Evolutionary conservation across 371 early-diverging fungal genomes (phyloP).

Genomic region (Mortierella sp.): DNA sequence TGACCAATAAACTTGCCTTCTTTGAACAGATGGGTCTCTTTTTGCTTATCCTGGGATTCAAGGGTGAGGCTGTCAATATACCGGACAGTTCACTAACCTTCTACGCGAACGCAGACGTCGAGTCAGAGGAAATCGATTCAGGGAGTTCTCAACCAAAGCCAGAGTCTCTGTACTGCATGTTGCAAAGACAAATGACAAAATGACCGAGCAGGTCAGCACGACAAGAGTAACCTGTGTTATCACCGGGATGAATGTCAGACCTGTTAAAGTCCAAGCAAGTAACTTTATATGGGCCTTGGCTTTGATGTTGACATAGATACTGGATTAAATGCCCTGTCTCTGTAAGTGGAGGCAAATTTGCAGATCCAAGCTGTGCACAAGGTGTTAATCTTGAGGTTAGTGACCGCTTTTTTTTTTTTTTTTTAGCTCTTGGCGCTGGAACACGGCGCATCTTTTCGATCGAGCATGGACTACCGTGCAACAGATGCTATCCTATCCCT

Average conservation of each 20-base stretch:
- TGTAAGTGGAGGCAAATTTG: slow-evolving; percentile 5
- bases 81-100: slow-evolving; percentile 11
- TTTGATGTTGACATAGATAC: slow-evolving; percentile 9
- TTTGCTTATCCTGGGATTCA: slow-evolving; percentile 5
- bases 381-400: slow-evolving; percentile 13
- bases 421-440: too few relatives aligned
- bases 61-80: slow-evolving; percentile 1
- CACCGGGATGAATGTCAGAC: slow-evolving; percentile 11
- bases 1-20: slow-evolving; percentile 4
- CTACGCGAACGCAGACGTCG: slow-evolving; percentile 10
- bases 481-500: too few relatives aligned
- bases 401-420: too few relatives aligned
- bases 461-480: too few relatives aligned
- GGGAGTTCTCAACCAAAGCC: slow-evolving; percentile 7
- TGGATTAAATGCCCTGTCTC: slow-evolving; percentile 6
- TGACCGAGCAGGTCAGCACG: slow-evolving; percentile 26
- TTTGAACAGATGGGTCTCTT: not conserved
- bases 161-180: slow-evolving; percentile 10
- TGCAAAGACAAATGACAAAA: slow-evolving; percentile 8
- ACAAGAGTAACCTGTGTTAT: slow-evolving; percentile 4
- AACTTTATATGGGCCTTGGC: slow-evolving; percentile 11
- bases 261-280: slow-evolving; percentile 13
- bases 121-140: not conserved
- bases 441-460: too few relatives aligned
- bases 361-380: slow-evolving; percentile 14